Conservation (phyloP, 345 rosid species). For the Eucalyptus marginata region DNA sequence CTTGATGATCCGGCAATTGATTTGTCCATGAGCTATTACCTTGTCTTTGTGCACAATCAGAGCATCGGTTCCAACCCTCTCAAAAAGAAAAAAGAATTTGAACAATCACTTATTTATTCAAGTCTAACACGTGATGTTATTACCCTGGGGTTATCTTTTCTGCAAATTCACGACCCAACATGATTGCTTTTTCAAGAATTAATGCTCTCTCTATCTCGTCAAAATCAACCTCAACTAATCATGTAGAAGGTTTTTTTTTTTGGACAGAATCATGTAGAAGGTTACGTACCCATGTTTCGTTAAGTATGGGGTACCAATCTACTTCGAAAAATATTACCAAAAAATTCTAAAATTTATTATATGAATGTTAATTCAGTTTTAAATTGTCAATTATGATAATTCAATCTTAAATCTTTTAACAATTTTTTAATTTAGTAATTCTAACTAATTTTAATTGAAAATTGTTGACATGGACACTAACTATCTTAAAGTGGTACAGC, state of each 20-base stretch:
- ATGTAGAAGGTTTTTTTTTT: no score
- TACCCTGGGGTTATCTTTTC: no score
- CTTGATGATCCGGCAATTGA: neutral
- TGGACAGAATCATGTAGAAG: no score
- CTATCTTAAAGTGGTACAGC: accelerated
- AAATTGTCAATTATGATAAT: no score
- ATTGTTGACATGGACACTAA: accelerated
- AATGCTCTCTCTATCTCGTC: accelerated
- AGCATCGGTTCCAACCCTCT: neutral
- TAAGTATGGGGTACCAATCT: no score
- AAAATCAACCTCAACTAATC: no score
- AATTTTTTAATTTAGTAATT: accelerated
- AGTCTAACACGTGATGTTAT: no score
- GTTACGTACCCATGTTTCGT: no score
- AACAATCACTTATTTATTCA: no score
- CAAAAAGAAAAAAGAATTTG: neutral
- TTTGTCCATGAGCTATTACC: neutral
- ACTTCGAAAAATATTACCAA: no score
- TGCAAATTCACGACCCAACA: no score
- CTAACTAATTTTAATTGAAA: accelerated
- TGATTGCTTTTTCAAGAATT: no score
- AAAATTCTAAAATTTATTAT: accelerated
- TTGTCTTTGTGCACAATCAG: neutral
- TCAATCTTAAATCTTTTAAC: accelerated
- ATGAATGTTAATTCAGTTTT: accelerated